Percentiles rank a stretch among this genome's conserved stretches.
phyloP scores from a whole-genome alignment of 257 asterid genomes.

The Primulina eburnea region DNA sequence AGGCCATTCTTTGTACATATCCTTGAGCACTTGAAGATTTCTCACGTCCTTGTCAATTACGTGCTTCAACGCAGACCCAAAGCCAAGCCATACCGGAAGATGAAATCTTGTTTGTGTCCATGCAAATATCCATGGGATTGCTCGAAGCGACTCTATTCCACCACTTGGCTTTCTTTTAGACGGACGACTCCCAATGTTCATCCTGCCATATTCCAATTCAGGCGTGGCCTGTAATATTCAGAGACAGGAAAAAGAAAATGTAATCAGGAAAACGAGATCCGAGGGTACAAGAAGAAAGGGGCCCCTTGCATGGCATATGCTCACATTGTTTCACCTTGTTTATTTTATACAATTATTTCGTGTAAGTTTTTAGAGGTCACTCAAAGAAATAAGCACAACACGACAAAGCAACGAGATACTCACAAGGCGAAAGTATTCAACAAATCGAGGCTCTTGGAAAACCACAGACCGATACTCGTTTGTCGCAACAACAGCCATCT shows the following conservation, averaged over 20 bases:
- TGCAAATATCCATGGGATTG: conserved; percentile 98
- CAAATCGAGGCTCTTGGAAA: conserved; percentile 88
- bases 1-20: conserved; percentile 92
- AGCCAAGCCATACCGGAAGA: conserved; percentile 97
- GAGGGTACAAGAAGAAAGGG: neutral
- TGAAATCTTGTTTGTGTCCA: conserved; percentile 97
- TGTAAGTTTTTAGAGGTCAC: neutral
- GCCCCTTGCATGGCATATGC: neutral
- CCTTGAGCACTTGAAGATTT: conserved; percentile 72
- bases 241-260: neutral
- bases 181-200: conserved; percentile 97
- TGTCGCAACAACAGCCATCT: conserved; percentile 86
- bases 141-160: conserved; percentile 89
- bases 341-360: too few species aligned
- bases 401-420: conserved; percentile 27
- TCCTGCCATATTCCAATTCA: conserved; percentile 89
- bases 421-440: conserved; percentile 92
- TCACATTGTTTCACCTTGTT: neutral
- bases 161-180: conserved; percentile 90
- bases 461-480: conserved; percentile 79
- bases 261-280: neutral
- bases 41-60: conserved; percentile 51
- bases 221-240: conserved; percentile 68
- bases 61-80: conserved; percentile 72
- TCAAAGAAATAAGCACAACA: neutral